These are phyloP conservation scores for Lecanoromycetidae sp. DNA, from an alignment of 2,329 filamentous ascomycete species.

Conservation along the genomic window DNA sequence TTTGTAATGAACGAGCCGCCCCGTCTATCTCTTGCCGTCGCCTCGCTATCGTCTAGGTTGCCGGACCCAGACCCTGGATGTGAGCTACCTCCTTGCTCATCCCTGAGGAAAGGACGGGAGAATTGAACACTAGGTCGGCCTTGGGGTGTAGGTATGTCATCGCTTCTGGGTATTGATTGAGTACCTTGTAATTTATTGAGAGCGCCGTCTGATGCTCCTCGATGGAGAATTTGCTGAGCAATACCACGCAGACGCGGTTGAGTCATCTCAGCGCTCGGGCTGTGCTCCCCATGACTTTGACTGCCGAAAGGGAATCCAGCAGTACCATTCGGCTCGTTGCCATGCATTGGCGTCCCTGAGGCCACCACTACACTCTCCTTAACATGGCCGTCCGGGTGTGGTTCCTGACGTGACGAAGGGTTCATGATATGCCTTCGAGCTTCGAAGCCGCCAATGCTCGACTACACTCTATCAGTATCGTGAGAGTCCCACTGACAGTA, in stretches of 20 bases:
- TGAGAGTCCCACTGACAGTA: no score
- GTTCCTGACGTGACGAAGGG: constrained; percentile 2
- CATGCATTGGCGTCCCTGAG: background rate
- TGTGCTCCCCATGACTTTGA: background rate
- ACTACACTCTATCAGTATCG: no score
- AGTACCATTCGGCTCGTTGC: background rate
- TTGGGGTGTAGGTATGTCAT: constrained; percentile 3
- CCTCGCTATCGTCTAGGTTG: constrained; percentile 50
- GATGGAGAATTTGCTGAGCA: background rate
- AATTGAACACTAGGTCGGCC: constrained; percentile 62
- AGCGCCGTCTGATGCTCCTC: background rate
- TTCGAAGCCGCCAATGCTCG: background rate
- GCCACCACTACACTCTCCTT: background rate
- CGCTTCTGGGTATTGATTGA: background rate
- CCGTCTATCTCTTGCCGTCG: constrained; percentile 43
- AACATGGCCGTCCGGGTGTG: background rate
- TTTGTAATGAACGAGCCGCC: constrained; percentile 63
- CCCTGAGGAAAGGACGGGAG: constrained; percentile 42
- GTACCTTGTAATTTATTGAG: background rate
- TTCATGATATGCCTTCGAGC: background rate
- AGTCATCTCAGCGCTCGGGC: background rate
- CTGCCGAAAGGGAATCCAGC: constrained; percentile 3
- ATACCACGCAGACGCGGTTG: background rate
- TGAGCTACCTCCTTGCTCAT: constrained; percentile 35
- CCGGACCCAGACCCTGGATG: constrained; percentile 54